Evolutionary conservation across 306 rosid species (phyloP).

Genomic region (Prunus fruticosa): DNA sequence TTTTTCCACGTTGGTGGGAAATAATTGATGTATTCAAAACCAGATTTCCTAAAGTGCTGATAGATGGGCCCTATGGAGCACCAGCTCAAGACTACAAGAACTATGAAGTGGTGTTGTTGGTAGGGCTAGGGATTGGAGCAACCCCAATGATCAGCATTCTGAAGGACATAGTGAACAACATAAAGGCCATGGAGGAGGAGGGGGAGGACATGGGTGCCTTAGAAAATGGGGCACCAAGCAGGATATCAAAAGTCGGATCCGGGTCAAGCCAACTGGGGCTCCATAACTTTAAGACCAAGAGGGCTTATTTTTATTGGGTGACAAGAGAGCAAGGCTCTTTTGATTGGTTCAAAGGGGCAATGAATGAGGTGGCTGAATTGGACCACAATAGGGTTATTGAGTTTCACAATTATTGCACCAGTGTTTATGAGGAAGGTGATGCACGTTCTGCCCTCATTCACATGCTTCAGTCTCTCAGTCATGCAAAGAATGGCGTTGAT

Average conservation of each 20-base stretch:
- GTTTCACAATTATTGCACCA: constrained; percentile 61
- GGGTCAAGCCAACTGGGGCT: not conserved
- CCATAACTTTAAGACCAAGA: constrained; percentile 38
- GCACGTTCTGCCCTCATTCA: constrained; percentile 76
- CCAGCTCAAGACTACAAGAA: constrained; percentile 72
- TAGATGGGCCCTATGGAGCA: constrained; percentile 79
- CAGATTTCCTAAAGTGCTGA: constrained; percentile 45
- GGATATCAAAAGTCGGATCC: not conserved
- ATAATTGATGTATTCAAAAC: constrained; percentile 2
- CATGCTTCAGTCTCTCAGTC: constrained; percentile 60
- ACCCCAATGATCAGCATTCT: constrained; percentile 71
- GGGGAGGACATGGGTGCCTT: not conserved
- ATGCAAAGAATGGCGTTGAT: constrained; percentile 65
- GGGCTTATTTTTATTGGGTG: constrained; percentile 68
- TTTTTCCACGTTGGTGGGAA: not conserved
- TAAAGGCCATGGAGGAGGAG: constrained; percentile 46
- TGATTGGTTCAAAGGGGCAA: constrained; percentile 66
- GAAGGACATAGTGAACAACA: constrained; percentile 57
- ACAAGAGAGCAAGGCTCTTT: constrained; percentile 67
- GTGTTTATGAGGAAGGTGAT: constrained; percentile 77
- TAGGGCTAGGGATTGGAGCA: constrained; percentile 70
- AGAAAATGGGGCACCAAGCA: not conserved
- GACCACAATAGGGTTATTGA: constrained; percentile 54
- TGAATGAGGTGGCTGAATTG: constrained; percentile 63
- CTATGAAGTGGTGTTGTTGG: constrained; percentile 59